Evolutionary conservation across 2,329 filamentous ascomycete genomes (phyloP), one percentile per base, ranked within the genome.

Genomic region (Fusarium longipes): DNA sequence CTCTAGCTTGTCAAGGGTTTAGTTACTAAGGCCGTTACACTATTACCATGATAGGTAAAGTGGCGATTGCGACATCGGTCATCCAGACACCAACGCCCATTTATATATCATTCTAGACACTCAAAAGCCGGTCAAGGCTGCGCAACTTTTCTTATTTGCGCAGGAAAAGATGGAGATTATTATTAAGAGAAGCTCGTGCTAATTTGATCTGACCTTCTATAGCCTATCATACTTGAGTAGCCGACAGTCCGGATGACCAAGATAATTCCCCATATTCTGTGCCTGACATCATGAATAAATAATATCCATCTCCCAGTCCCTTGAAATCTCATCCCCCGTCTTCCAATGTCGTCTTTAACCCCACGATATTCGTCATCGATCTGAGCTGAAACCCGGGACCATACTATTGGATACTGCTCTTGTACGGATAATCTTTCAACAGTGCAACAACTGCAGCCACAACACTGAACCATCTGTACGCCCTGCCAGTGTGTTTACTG

Each of bases 341-440:
- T 7, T 44, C 29, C 15, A 25, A 73, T 74, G 68, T 69, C 71
- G 70, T 50, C 70, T 74, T 73, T 45, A 39, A 49, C 64, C 63
- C 70, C 70, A 71, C 57, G 58, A 60, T 66, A 69, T 73, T 73
- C 71, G 71, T 70, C 71, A 74, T 72, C 70, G 38, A 30, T 51
- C 44, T 63, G 58, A 59, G 33, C 48, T 57, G 27, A 55, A 25
- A 58, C 47, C 47, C 48, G 49, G 53, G 61, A 56, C 65, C 65
- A 70, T 55, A 66, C 49, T 57, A 63, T 54, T 50, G 47, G 32
- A 33, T 45, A 24, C 36, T 39, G 24, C 36, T 38, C 15, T 18
- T 38, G 18, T 12, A 38, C 35, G 8, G 6, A 5, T 4, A 38
- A 15, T 22, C 14, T 10, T 27, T 6, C 25, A 27, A 27, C 25